Conservation (phyloP, 2,329 filamentous ascomycete species). For the Beauveria australis region DNA sequence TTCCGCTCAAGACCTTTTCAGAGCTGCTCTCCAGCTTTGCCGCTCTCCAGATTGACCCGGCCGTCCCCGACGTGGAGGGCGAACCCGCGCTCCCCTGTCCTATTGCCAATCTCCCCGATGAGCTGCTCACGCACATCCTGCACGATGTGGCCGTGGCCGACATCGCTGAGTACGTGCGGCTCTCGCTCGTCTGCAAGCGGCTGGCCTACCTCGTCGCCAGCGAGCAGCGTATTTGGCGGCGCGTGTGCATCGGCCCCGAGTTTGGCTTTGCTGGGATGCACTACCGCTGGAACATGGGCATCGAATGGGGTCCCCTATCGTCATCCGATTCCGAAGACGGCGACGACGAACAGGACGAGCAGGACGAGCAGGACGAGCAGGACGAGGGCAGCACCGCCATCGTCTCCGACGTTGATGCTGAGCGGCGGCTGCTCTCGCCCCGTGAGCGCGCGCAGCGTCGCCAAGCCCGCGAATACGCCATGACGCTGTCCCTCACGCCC, state of each 20-base stretch:
- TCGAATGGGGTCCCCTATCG: slow-evolving; percentile 44
- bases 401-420: slow-evolving; percentile 16
- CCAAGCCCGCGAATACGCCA: slow-evolving; percentile 24
- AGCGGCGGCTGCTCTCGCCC: slow-evolving; percentile 12
- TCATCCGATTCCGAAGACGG: slow-evolving; percentile 15
- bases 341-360: slow-evolving; percentile 3
- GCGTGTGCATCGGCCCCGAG: slow-evolving; percentile 58
- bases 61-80: slow-evolving; percentile 61
- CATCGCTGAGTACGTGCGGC: slow-evolving; percentile 65
- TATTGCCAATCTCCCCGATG: slow-evolving; percentile 68
- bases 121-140: slow-evolving; percentile 76
- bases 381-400: slow-evolving; percentile 21
- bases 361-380: slow-evolving; percentile 15
- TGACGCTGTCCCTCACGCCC: slow-evolving; percentile 34
- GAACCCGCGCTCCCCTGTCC: slow-evolving; percentile 70
- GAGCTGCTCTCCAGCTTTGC: slow-evolving; percentile 74
- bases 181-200: slow-evolving; percentile 76
- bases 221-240: slow-evolving; percentile 81
- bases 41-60: slow-evolving; percentile 56
- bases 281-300: slow-evolving; percentile 62
- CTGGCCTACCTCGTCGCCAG: slow-evolving; percentile 77
- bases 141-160: slow-evolving; percentile 64
- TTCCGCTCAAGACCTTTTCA: slow-evolving; percentile 45
- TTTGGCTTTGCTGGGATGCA: slow-evolving; percentile 80
- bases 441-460: slow-evolving; percentile 28